Percentiles rank a stretch among this genome's conserved stretches.
Conservation (phyloP, 2,329 filamentous ascomycete species). For the Xylaria sp. region DNA sequence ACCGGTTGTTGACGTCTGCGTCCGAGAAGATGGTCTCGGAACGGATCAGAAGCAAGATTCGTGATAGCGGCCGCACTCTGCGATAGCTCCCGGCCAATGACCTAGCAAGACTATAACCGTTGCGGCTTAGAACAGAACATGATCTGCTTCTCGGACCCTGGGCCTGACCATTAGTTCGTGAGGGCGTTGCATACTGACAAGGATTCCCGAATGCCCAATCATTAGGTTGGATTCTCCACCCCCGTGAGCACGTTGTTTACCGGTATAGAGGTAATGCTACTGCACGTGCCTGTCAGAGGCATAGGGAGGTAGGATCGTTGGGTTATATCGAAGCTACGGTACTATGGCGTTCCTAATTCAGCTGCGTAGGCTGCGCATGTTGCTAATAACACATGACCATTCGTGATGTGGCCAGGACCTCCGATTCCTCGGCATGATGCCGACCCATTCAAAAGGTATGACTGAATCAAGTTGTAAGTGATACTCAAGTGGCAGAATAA, state of each 20-base stretch:
- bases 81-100: constrained; percentile 47
- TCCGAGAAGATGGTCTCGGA: constrained; percentile 34
- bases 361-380: constrained; percentile 44
- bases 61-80: constrained; percentile 40
- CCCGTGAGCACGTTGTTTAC: constrained; percentile 19
- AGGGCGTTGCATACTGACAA: constrained; percentile 34
- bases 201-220: constrained; percentile 34
- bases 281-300: constrained; percentile 26
- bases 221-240: constrained; percentile 33
- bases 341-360: constrained; percentile 39
- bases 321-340: constrained; percentile 40
- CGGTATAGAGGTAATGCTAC: constrained; percentile 21
- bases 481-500: constrained; percentile 9
- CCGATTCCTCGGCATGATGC: constrained; percentile 29
- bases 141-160: constrained; percentile 39
- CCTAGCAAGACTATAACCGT: constrained; percentile 33
- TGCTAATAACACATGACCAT: constrained; percentile 47
- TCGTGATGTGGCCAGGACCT: constrained; percentile 41
- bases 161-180: constrained; percentile 30
- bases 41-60: constrained; percentile 43
- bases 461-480: constrained; percentile 6
- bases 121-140: constrained; percentile 49
- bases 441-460: constrained; percentile 10
- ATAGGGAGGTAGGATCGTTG: constrained; percentile 40
- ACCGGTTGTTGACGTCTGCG: constrained; percentile 21